Conservation (phyloP, 129 eudicot genomes). For the Chrysanthemum lavandulifolium region DNA sequence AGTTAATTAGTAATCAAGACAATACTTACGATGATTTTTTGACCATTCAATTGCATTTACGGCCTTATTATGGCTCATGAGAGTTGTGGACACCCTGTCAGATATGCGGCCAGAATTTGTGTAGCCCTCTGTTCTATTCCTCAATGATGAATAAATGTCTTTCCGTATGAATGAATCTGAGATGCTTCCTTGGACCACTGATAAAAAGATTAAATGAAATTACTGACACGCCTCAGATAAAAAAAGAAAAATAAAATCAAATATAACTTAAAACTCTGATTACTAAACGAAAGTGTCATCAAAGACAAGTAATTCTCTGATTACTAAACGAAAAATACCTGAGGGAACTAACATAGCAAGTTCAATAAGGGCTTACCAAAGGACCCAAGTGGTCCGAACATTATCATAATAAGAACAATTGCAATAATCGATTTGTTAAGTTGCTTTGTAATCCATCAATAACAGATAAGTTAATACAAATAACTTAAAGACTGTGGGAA, state of each 20-base stretch:
- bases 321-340: too few species aligned
- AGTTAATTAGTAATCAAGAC: neutral
- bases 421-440: conserved; percentile 1
- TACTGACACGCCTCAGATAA: neutral
- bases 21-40: conserved; percentile 64
- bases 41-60: conserved; percentile 88
- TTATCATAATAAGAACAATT: neutral
- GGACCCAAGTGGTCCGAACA: too few species aligned
- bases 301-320: too few species aligned
- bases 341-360: neutral
- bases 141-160: conserved; percentile 46
- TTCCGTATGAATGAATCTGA: conserved; percentile 50
- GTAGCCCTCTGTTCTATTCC: conserved; percentile 38
- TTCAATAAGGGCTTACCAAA: neutral
- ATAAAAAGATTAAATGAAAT: conserved; percentile 15
- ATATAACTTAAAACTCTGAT: neutral
- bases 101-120: conserved; percentile 27
- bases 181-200: conserved; percentile 66
- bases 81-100: conserved; percentile 43
- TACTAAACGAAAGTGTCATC: too few species aligned
- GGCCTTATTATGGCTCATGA: conserved; percentile 62
- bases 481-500: neutral
- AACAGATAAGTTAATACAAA: neutral
- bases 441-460: neutral
- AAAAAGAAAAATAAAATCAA: neutral